These are phyloP conservation scores for Hamigera avellanea DNA, from an alignment of 495 filamentous ascomycete genomes.

Conservation along the genomic window DNA sequence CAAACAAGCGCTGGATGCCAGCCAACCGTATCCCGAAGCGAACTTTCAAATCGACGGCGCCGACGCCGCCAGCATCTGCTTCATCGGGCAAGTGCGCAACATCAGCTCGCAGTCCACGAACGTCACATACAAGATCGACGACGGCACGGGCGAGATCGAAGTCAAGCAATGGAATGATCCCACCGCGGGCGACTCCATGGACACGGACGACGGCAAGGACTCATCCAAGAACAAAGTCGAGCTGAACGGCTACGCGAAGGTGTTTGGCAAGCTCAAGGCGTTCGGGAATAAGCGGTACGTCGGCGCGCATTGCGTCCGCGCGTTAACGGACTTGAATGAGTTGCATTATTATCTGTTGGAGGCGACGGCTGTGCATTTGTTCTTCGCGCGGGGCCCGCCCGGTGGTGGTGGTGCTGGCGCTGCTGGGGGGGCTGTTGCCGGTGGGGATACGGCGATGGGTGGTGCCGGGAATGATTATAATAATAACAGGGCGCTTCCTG, in stretches of 20 bases:
- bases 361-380: conserved; percentile 74
- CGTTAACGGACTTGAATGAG: conserved; percentile 79
- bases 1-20: conserved; percentile 79
- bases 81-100: conserved; percentile 82
- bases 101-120: conserved; percentile 82
- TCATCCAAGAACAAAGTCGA: conserved; percentile 36
- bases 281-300: conserved; percentile 75
- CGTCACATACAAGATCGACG: conserved; percentile 83
- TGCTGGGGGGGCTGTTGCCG: too few relatives aligned
- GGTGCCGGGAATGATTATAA: conserved; percentile 24
- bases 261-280: conserved; percentile 65
- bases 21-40: conserved; percentile 59
- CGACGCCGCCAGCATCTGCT: conserved; percentile 51
- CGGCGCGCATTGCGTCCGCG: conserved; percentile 66
- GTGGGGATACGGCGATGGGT: conserved; percentile 28
- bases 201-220: conserved; percentile 27
- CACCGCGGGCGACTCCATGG: conserved; percentile 36
- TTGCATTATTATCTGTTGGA: conserved; percentile 82
- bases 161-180: conserved; percentile 85
- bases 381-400: conserved; percentile 65
- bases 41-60: conserved; percentile 68
- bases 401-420: conserved; percentile 21
- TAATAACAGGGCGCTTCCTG: conserved; percentile 24
- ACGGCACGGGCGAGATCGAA: conserved; percentile 87
- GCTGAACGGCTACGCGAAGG: conserved; percentile 68